Conservation (phyloP, 1,139 yeast species). For the Pichia sp. region DNA sequence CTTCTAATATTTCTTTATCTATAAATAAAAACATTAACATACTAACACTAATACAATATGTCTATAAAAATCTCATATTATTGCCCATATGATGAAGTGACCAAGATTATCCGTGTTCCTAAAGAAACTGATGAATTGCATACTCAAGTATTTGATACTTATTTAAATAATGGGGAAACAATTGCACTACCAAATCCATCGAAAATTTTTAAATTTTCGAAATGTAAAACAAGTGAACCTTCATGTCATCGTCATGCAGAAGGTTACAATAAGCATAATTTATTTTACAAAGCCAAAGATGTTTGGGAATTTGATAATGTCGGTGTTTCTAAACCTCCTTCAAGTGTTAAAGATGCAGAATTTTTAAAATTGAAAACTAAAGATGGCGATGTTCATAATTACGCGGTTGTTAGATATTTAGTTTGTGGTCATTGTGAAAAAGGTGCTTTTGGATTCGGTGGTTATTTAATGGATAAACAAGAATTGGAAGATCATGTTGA, state of each 20-base stretch:
- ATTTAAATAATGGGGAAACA: neutral
- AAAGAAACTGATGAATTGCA: slow-evolving; percentile 6
- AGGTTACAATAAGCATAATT: neutral
- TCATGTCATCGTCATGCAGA: neutral
- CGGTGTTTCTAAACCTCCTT: slow-evolving; percentile 53
- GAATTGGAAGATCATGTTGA: slow-evolving; percentile 24
- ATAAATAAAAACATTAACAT: neutral
- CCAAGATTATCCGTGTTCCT: slow-evolving; percentile 14
- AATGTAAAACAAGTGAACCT: slow-evolving; percentile 6
- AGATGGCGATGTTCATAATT: slow-evolving; percentile 15
- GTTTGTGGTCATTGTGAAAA: slow-evolving; percentile 70
- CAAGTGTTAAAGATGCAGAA: slow-evolving; percentile 23
- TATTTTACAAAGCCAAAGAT: slow-evolving; percentile 36
- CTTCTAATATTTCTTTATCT: no score
- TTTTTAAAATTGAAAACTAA: slow-evolving; percentile 13
- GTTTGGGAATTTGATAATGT: slow-evolving; percentile 76
- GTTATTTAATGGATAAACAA: slow-evolving; percentile 30
- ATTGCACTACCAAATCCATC: slow-evolving; percentile 6
- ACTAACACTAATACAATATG: neutral
- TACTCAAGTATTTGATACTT: neutral
- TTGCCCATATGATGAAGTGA: slow-evolving; percentile 18
- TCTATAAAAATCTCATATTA: slow-evolving; percentile 9
- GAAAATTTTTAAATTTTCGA: slow-evolving; percentile 8
- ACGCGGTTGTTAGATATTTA: slow-evolving; percentile 44
- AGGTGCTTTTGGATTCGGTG: slow-evolving; percentile 71